A percentile compares a stretch with the other conserved stretches of the same genome.
phyloP scores from a whole-genome alignment of 176 grass and related monocot genomes.

The Poa annua region DNA sequence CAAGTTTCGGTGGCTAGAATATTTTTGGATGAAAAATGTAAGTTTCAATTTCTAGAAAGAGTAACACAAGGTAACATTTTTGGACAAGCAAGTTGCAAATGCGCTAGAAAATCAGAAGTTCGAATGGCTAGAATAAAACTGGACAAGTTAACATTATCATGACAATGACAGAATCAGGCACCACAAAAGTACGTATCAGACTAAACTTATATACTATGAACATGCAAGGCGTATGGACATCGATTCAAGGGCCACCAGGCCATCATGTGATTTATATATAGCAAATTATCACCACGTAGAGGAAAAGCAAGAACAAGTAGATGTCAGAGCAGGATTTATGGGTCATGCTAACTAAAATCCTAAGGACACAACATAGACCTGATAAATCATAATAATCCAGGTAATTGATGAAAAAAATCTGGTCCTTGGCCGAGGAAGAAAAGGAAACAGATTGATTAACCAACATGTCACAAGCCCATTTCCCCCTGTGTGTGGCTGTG shows the following conservation, averaged over 20 bases:
- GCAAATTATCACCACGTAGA: neutral
- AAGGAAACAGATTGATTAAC: too few relatives aligned
- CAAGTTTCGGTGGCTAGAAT: neutral
- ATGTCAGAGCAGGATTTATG: neutral
- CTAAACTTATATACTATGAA: neutral
- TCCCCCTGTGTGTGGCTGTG: too few relatives aligned
- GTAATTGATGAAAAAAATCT: too few relatives aligned
- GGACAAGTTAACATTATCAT: neutral
- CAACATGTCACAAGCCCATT: too few relatives aligned
- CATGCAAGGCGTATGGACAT: slow-evolving; percentile 1
- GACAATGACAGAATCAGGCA: neutral
- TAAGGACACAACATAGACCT: neutral
- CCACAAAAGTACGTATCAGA: neutral
- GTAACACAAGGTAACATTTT: neutral
- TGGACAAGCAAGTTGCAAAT: neutral
- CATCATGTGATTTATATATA: neutral
- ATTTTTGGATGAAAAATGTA: neutral
- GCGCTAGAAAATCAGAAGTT: neutral
- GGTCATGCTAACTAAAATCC: neutral
- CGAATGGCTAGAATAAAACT: neutral
- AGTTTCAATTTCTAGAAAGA: neutral
- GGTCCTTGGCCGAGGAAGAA: too few relatives aligned
- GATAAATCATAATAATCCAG: neutral
- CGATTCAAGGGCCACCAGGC: too few relatives aligned
- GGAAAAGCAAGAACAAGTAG: neutral